These are phyloP conservation scores for Pseudopyricularia javanii DNA, from an alignment of 2,329 filamentous ascomycete genomes.

Conservation along the genomic window DNA sequence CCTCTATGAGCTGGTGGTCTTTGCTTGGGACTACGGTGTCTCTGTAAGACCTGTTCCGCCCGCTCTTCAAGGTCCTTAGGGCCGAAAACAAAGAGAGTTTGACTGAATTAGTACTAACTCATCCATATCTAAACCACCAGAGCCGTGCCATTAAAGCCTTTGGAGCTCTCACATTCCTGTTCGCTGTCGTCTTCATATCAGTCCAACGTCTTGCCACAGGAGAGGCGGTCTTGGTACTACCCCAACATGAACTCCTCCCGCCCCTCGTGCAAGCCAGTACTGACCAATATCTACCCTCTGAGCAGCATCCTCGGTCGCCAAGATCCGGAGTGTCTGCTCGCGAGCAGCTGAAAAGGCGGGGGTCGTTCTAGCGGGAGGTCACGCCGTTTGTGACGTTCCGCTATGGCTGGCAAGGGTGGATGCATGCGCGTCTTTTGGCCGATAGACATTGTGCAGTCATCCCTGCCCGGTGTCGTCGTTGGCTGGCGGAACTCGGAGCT, in stretches of 20 bases:
- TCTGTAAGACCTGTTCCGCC: constrained; percentile 49
- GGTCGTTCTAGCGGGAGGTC: constrained; percentile 63
- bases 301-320: constrained; percentile 68
- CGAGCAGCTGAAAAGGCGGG: constrained; percentile 86
- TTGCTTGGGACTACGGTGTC: constrained; percentile 97
- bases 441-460: constrained; percentile 63
- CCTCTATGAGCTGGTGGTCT: constrained; percentile 91
- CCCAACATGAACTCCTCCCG: constrained; percentile 5
- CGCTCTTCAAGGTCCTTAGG: neutral
- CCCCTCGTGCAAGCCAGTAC: neutral
- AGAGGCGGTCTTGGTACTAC: constrained; percentile 67
- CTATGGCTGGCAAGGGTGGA: constrained; percentile 67
- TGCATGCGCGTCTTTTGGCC: constrained; percentile 99
- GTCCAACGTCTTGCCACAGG: constrained; percentile 69
- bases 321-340: constrained; percentile 80
- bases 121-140: constrained; percentile 26
- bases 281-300: neutral
- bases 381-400: constrained; percentile 19
- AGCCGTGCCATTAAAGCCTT: constrained; percentile 80
- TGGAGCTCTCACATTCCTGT: constrained; percentile 68
- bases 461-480: constrained; percentile 72
- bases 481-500: constrained; percentile 90
- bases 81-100: neutral
- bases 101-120: neutral
- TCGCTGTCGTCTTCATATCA: constrained; percentile 73